These are phyloP conservation scores for Schwanniomyces yamadae DNA, from an alignment of 805 yeast species.

Conservation along the genomic window DNA sequence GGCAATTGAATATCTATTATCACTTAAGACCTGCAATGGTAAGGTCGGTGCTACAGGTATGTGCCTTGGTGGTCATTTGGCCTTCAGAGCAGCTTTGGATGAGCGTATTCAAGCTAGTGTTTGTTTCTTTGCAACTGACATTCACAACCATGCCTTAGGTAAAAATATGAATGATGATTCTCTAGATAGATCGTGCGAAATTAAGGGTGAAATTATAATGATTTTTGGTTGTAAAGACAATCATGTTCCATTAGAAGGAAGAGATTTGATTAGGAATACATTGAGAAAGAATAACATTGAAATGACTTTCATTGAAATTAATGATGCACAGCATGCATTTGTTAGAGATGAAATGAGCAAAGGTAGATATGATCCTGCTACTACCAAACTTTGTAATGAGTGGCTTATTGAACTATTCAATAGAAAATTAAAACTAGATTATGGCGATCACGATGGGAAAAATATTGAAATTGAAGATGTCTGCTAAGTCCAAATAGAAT, in stretches of 20 bases:
- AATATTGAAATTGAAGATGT: slow-evolving; percentile 56
- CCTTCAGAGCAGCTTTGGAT: slow-evolving; percentile 68
- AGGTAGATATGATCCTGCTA: slow-evolving; percentile 81
- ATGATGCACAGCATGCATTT: slow-evolving; percentile 83
- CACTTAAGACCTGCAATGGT: slow-evolving; percentile 65
- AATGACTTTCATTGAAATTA: slow-evolving; percentile 70
- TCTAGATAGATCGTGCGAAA: slow-evolving; percentile 52
- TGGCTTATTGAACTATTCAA: slow-evolving; percentile 71
- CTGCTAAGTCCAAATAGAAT: slow-evolving; percentile 39
- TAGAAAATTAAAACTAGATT: slow-evolving; percentile 62
- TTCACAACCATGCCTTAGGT: slow-evolving; percentile 68
- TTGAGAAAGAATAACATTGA: slow-evolving; percentile 59
- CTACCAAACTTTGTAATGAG: slow-evolving; percentile 63
- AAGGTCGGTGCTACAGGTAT: slow-evolving; percentile 80
- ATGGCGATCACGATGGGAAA: slow-evolving; percentile 61
- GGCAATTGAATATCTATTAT: slow-evolving; percentile 59
- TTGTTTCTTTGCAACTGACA: slow-evolving; percentile 79
- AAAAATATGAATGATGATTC: slow-evolving; percentile 66
- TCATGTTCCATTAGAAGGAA: slow-evolving; percentile 76
- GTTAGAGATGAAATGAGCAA: slow-evolving; percentile 76
- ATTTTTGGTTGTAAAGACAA: slow-evolving; percentile 78
- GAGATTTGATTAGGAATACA: slow-evolving; percentile 65
- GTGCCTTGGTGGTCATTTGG: slow-evolving; percentile 85
- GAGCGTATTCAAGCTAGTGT: slow-evolving; percentile 64
- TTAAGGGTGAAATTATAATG: slow-evolving; percentile 60